Evolutionary conservation across 1,284 basidiomycete species (phyloP).

Genomic region (Irpex sp.): DNA sequence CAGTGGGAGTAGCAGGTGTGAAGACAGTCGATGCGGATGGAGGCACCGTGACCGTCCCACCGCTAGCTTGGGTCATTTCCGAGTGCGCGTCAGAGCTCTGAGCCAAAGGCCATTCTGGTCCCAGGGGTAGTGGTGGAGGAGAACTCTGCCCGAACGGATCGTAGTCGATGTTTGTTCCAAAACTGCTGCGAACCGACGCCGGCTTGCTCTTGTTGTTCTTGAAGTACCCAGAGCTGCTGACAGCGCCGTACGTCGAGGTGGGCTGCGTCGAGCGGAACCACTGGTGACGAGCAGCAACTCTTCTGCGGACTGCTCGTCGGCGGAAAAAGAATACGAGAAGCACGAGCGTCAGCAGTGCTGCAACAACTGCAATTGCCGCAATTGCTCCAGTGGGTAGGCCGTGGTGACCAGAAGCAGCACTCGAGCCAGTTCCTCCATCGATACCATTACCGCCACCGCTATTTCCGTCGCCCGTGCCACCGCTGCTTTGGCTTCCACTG

Average conservation of each 20-base stretch:
- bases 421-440: neutral
- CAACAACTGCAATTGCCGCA: constrained; percentile 9
- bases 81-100: constrained; percentile 24
- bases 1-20: constrained; percentile 7
- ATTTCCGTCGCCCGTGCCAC: neutral
- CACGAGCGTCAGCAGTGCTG: constrained; percentile 1
- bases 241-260: constrained; percentile 5
- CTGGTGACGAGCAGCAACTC: constrained; percentile 18
- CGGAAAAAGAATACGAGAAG: constrained; percentile 9
- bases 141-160: constrained; percentile 10
- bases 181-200: constrained; percentile 36
- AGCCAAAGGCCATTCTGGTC: constrained; percentile 1
- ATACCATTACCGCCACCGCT: constrained; percentile 1
- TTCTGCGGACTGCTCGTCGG: constrained; percentile 13
- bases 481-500: neutral
- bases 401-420: constrained; percentile 5
- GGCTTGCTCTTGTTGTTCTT: constrained; percentile 5
- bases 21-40: constrained; percentile 1
- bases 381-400: constrained; percentile 13
- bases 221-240: constrained; percentile 19
- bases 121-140: constrained; percentile 9
- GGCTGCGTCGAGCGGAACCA: constrained; percentile 19
- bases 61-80: constrained; percentile 37
- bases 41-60: constrained; percentile 19
- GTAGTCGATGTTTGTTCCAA: constrained; percentile 38